Conservation (phyloP, 345 rosid genomes). For the Balakata baccata region DNA sequence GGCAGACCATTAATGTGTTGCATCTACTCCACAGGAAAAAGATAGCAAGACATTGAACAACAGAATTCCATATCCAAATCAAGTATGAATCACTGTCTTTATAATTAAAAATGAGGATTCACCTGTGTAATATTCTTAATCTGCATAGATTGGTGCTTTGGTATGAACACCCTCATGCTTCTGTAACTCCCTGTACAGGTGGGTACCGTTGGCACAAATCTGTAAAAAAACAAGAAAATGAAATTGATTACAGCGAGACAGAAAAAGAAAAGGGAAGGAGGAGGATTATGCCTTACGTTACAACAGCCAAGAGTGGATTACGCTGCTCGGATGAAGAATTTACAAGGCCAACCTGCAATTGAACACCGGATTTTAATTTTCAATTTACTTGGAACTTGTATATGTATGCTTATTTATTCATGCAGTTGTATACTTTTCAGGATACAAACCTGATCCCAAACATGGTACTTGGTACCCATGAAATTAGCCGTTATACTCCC, state of each 20-base stretch:
- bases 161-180: slow-evolving; percentile 62
- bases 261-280: background rate
- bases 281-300: slow-evolving; percentile 47
- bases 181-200: slow-evolving; percentile 86
- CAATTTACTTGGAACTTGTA: background rate
- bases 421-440: background rate
- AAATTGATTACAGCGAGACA: background rate
- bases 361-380: background rate
- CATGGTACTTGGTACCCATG: slow-evolving; percentile 78
- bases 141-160: slow-evolving; percentile 73
- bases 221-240: slow-evolving; percentile 26
- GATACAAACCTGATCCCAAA: slow-evolving; percentile 68
- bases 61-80: background rate
- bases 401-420: background rate
- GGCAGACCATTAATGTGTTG: slow-evolving; percentile 63
- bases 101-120: background rate
- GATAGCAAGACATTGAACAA: background rate
- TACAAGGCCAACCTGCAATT: slow-evolving; percentile 43
- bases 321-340: slow-evolving; percentile 42
- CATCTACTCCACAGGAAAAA: slow-evolving; percentile 33
- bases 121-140: slow-evolving; percentile 60
- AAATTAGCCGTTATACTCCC: slow-evolving; percentile 79
- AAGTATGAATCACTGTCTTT: background rate
- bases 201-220: slow-evolving; percentile 75
- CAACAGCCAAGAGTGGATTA: slow-evolving; percentile 61